Evolutionary conservation across 495 filamentous ascomycete species (phyloP), one percentile per base, ranked within the genome.

Genomic region (Trichocladium antarcticum): DNA sequence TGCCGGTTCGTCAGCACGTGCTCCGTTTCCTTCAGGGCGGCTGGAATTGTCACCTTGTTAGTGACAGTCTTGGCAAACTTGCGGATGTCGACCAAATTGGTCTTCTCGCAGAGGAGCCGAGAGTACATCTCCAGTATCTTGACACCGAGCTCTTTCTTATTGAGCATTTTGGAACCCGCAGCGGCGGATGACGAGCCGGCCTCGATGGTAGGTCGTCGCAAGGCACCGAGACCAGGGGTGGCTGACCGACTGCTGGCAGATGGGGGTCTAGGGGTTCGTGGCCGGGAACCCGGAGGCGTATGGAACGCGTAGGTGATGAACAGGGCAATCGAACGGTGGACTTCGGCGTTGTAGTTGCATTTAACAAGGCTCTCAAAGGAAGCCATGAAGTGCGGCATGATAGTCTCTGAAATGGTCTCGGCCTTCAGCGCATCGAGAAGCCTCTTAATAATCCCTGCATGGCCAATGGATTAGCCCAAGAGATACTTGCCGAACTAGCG

Each of bases 21-120:
- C 40, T 54, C 42, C 20, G 51, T 31, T 47, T 32, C 42, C 44
- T 42, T 55, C 19, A 43, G 36, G 42, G 53, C 47, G 49, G 43
- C 28, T 34, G 55, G 43, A 42, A 50, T 46, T 69, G 77, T 59
- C 73, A 92, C 89, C 80, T 94, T 97, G 54, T 90, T 94, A 22
- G 93, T 96, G 3, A 97, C 90, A 1, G 89, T 92, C 67, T 82
- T 87, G 14, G 90, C 87, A 68, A 98, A 98, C 57, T 85, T 90
- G 57, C 78, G 79, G 43, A 95, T 80, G 31, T 82, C 81, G n/a
- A 59, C 66, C 12, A 70, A 63, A 51, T 82, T 85, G 34, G 72
- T 70, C 54, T 79, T 77, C 44, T 84, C 79, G 56, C 87, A 94
- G n/a, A 97, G 70, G 2, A 94, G 65, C 28, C 84, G 71, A n/a